Base-by-base conservation (phyloP, 192 early-diverging fungal species). In the Piromyces sp. region DNA sequence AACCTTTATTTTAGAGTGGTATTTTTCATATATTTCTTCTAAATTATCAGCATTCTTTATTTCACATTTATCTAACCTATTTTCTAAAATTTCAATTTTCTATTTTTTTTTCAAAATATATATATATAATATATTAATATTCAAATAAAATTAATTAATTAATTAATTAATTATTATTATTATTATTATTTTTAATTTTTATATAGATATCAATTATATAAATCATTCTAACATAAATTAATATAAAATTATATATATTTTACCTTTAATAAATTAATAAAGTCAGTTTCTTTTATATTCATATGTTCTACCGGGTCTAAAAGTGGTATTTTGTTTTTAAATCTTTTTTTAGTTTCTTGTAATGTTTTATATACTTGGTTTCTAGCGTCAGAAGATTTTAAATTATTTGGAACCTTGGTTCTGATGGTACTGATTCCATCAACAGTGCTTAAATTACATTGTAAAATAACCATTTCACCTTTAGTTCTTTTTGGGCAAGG, bases 1-100 rank as follows among this genome's bases (percentile, higher is more conserved):
- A 12, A 93, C 30, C 14, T 88, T 86, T 29, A 93, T 86, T 83
- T 98, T 97, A 51, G 82, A 80, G 78, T 89, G 84, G 84, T 94
- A 97, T 22, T 82, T 82, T 13, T 84, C 86, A 81, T 94, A 93
- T 26, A 94, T 83, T 13, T 85, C 84, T 4, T 87, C 87, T 22
- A 95, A 87, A 4, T 90, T 88, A 0, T 88, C 85, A 15, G 83
- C 83, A 58, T 87, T 85, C 81, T 89, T 85, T 80, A 98, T 83
- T 30, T 90, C 87, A 83, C 93, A 91, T 29, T 86, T 84, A 30
- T 89, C 82, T 29, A 96, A 86, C 58, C 91, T 91, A 19, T 84
- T 79, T 83, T 97, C 93, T 33, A 97, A 85, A 30, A 95, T 86
- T 26, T 87, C 86, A 31, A 94, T 89, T 90, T 95, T 95, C 83